A percentile compares a stretch with the other conserved stretches of the same genome.
phyloP scores from a whole-genome alignment of 371 early-diverging fungal genomes.

The Mucor saturninus region DNA sequence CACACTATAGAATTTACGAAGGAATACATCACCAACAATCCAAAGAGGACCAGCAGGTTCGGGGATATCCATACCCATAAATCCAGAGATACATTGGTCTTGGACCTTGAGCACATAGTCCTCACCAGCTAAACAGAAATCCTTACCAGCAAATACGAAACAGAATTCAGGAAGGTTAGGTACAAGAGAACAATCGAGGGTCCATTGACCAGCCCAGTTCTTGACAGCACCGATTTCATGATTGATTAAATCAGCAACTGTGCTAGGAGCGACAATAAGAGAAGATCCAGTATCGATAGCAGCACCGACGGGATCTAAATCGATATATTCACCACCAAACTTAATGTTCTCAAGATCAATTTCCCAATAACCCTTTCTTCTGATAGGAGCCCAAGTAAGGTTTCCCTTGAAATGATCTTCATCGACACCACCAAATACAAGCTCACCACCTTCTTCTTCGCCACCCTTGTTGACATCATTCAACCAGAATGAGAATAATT shows the following conservation, averaged over 20 bases:
- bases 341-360: slow-evolving; percentile 77
- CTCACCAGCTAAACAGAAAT: slow-evolving; percentile 53
- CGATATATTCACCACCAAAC: slow-evolving; percentile 73
- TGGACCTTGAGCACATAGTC: slow-evolving; percentile 88
- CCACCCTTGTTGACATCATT: slow-evolving; percentile 55
- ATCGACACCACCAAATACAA: slow-evolving; percentile 86
- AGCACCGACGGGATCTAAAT: slow-evolving; percentile 66
- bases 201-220: slow-evolving; percentile 89
- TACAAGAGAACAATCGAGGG: slow-evolving; percentile 74
- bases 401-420: slow-evolving; percentile 73
- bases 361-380: slow-evolving; percentile 95
- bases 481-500: slow-evolving; percentile 86
- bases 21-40: slow-evolving; percentile 90
- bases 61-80: slow-evolving; percentile 91
- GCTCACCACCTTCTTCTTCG: slow-evolving; percentile 73
- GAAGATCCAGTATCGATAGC: slow-evolving; percentile 88
- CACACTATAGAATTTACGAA: slow-evolving; percentile 90
- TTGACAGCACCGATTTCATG: slow-evolving; percentile 89
- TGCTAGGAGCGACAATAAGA: slow-evolving; percentile 78
- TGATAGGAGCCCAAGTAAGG: slow-evolving; percentile 80
- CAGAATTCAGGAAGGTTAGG: slow-evolving; percentile 76
- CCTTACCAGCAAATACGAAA: slow-evolving; percentile 77
- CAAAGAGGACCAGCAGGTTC: slow-evolving; percentile 61
- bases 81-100: slow-evolving; percentile 88
- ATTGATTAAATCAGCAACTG: slow-evolving; percentile 87